phyloP scores from a whole-genome alignment of 306 rosid genomes.

The Arachis hypogaea region DNA sequence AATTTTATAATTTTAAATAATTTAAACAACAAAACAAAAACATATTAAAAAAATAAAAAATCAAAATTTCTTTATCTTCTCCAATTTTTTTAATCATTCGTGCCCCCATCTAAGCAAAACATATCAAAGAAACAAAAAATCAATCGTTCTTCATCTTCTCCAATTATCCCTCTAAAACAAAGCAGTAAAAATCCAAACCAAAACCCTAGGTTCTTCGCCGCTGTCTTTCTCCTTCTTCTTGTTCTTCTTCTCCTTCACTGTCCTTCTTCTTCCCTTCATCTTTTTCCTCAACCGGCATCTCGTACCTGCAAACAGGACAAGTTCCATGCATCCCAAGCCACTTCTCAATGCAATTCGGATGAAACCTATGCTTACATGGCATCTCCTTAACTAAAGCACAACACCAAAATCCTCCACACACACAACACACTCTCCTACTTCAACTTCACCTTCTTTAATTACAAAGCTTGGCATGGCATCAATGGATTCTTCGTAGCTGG shows the following conservation, averaged over 20 bases:
- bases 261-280: slow-evolving; percentile 50
- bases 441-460: slow-evolving; percentile 38
- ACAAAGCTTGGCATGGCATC: slow-evolving; percentile 56
- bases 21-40: no score
- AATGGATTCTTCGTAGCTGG: slow-evolving; percentile 81
- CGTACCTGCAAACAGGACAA: slow-evolving; percentile 80
- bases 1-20: no score
- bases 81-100: no score
- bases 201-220: slow-evolving; percentile 16
- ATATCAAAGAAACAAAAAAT: no score
- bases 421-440: slow-evolving; percentile 61
- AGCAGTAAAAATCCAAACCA: no score
- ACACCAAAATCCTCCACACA: slow-evolving; percentile 73
- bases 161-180: no score
- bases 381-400: slow-evolving; percentile 57
- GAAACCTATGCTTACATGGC: slow-evolving; percentile 86
- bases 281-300: slow-evolving; percentile 72
- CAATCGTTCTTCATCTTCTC: no score
- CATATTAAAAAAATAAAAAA: no score
- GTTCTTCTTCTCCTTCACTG: slow-evolving; percentile 37
- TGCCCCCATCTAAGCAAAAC: no score
- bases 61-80: no score
- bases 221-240: slow-evolving; percentile 42
- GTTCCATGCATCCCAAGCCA: slow-evolving; percentile 81
- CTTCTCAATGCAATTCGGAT: slow-evolving; percentile 62